Conservation (phyloP, 495 filamentous ascomycete genomes). For the Lasiosphaeria hispida region DNA sequence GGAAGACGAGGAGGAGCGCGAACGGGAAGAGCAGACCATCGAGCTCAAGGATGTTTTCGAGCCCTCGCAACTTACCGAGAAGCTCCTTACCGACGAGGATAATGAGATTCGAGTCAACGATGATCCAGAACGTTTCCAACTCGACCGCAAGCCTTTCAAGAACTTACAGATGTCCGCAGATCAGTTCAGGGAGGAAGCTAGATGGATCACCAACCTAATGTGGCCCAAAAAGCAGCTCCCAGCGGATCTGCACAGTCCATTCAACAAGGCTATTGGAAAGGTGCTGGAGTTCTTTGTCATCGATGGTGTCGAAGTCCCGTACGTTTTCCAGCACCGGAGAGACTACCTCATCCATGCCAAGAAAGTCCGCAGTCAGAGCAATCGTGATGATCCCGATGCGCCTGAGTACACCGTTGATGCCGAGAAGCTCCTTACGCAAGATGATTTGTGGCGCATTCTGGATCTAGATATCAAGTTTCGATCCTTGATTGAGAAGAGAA, state of each 20-base stretch:
- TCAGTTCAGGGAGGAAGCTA: constrained; percentile 80
- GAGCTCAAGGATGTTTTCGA: constrained; percentile 98
- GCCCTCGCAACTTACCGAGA: constrained; percentile 87
- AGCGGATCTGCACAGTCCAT: constrained; percentile 69
- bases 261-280: constrained; percentile 82
- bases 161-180: constrained; percentile 72
- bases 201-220: constrained; percentile 87
- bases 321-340: constrained; percentile 96
- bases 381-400: constrained; percentile 54
- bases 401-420: constrained; percentile 71
- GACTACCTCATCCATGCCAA: constrained; percentile 95
- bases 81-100: constrained; percentile 92
- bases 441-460: constrained; percentile 90
- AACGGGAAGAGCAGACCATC: constrained; percentile 65
- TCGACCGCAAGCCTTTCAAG: constrained; percentile 83
- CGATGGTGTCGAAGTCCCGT: constrained; percentile 91
- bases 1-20: constrained; percentile 70
- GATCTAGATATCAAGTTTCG: constrained; percentile 93
- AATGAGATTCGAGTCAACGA: constrained; percentile 82
- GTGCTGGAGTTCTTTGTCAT: constrained; percentile 93
- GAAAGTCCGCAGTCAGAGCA: constrained; percentile 62
- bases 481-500: constrained; percentile 84
- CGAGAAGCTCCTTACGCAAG: constrained; percentile 86
- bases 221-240: constrained; percentile 76
- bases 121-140: constrained; percentile 90